A percentile compares a stretch with the other conserved stretches of the same genome.
Evolutionary conservation across 768 basidiomycete genomes (phyloP).

Genomic region (Galerina marginata): DNA sequence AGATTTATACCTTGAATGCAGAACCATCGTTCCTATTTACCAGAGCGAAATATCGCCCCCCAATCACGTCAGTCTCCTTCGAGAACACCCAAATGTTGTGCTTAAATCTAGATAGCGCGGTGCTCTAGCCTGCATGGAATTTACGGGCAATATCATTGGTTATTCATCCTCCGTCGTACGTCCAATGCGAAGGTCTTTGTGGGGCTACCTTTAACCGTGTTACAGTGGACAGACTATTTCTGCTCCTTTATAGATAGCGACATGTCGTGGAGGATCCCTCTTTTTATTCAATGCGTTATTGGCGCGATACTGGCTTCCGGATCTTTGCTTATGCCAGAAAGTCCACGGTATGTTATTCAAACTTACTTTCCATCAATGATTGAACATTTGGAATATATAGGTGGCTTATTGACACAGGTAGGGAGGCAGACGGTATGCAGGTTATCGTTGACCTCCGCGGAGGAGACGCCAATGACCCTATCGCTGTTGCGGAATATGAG

Average conservation of each 20-base stretch:
- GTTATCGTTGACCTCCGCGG: constrained; percentile 92
- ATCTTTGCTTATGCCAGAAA: constrained; percentile 86
- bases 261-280: constrained; percentile 89
- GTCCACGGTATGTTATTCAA: constrained; percentile 64
- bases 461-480: constrained; percentile 67
- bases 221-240: constrained; percentile 92
- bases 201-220: constrained; percentile 7
- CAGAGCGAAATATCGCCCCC: constrained; percentile 97
- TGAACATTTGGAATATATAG: constrained; percentile 39
- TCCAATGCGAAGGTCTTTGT: constrained; percentile 11
- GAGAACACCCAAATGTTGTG: background rate
- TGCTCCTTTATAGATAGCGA: constrained; percentile 88
- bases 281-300: constrained; percentile 88
- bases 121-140: constrained; percentile 92
- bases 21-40: constrained; percentile 94
- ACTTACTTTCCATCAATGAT: constrained; percentile 22
- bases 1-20: constrained; percentile 31
- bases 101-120: constrained; percentile 62
- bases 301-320: constrained; percentile 81
- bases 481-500: constrained; percentile 82
- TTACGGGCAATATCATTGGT: constrained; percentile 90
- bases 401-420: constrained; percentile 89
- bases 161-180: constrained; percentile 89
- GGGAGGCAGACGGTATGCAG: constrained; percentile 81
- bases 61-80: constrained; percentile 65